These are phyloP conservation scores for Saitozyma podzolica DNA, from an alignment of 768 basidiomycete genomes.

Conservation along the genomic window DNA sequence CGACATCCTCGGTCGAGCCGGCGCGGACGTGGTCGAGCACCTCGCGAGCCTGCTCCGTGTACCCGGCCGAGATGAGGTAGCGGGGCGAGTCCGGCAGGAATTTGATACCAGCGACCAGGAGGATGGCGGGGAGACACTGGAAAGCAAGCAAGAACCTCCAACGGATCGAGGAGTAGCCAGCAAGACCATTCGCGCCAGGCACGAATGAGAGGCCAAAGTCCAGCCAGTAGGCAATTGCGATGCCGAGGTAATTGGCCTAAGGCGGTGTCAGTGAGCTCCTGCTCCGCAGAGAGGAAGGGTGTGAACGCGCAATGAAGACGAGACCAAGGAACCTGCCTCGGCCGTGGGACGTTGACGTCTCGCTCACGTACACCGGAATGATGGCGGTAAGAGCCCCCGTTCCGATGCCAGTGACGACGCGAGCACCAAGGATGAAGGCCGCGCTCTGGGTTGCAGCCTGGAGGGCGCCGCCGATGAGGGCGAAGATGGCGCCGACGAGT, in stretches of 20 bases:
- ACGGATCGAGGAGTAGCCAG: constrained; percentile 19
- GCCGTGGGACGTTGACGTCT: constrained; percentile 18
- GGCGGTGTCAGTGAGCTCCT: no score
- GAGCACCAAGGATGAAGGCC: constrained; percentile 25
- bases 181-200: constrained; percentile 8
- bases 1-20: constrained; percentile 5
- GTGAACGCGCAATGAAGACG: constrained; percentile 36
- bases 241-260: constrained; percentile 30
- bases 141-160: constrained; percentile 33
- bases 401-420: constrained; percentile 27
- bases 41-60: constrained; percentile 17
- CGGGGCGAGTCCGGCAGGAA: constrained; percentile 32
- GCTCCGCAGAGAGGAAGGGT: no score
- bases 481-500: constrained; percentile 15
- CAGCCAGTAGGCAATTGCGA: constrained; percentile 31
- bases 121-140: constrained; percentile 31
- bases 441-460: constrained; percentile 23
- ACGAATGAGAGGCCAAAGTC: constrained; percentile 28
- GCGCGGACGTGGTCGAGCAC: constrained; percentile 29
- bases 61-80: constrained; percentile 25
- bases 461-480: constrained; percentile 29
- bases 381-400: constrained; percentile 27
- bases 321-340: constrained; percentile 29
- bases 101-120: constrained; percentile 21
- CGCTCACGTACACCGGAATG: constrained; percentile 31